Evolutionary conservation across 2,329 filamentous ascomycete genomes (phyloP), one percentile per base, ranked within the genome.

Genomic region (Pseudogymnoascus sp.): DNA sequence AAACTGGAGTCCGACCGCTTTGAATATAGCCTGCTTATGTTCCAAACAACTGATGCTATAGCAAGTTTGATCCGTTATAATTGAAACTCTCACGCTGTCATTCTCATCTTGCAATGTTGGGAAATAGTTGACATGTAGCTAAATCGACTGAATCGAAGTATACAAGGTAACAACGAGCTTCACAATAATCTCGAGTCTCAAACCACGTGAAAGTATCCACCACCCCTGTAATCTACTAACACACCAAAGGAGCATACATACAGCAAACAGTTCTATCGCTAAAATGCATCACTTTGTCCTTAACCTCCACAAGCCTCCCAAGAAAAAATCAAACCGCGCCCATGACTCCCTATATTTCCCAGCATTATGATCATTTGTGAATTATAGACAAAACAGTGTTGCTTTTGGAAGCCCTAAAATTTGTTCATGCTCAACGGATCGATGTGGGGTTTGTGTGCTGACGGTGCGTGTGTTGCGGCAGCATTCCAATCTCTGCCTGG

Each of bases 351-450:
- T 32, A 54, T 54, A 54, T 54, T 54, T 54, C 47, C 47, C 28
- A 32, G 16, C 47, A 54, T 54, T 54, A 54, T 54, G 16, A 34
- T 54, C 47, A 54, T 54, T 54, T 54, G 47, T 54, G 47, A 32
- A 54, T 54, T 54, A 54, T 54, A 32, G 47, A 54, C 47, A 34
- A 54, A 54, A 16, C 57, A 41, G 11, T 25, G 32, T 37, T 25
- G 34, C 25, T 58, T 37, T 37, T 59, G 16, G 32, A 41, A 38
- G 14, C 58, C 57, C 18, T 60, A 71, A 41, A 68, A 67, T 61
- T 71, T 70, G 57, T 70, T 70, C 66, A 70, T 70, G 20, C 58
- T 60, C 32, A 68, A 47, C 22, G 69, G 66, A 62, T 71, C 67
- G 65, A 70, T 67, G 6, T 64, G 64, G 6, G 62, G 61, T 57